Conservation (phyloP, 345 rosid species). For the Salix exigua region DNA sequence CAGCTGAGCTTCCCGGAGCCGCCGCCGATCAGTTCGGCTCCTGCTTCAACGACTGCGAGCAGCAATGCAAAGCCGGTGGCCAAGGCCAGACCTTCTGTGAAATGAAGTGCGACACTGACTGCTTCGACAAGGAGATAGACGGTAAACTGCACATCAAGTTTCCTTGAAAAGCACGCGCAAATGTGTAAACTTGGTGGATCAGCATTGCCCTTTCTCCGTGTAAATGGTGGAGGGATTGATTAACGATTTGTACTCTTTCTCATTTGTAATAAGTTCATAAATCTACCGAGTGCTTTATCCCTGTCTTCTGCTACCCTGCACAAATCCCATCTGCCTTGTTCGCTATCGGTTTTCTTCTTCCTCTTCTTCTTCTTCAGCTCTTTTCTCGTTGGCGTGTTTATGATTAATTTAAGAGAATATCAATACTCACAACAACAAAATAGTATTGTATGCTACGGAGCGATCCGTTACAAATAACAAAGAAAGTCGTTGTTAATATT, state of each 20-base stretch:
- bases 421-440: no score
- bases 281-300: not conserved
- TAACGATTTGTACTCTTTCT: not conserved
- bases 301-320: not conserved
- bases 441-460: no score
- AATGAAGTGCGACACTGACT: slow-evolving; percentile 37
- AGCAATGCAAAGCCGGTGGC: slow-evolving; percentile 12
- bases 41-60: slow-evolving; percentile 16
- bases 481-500: no score
- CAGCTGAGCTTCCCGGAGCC: not conserved
- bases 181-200: not conserved
- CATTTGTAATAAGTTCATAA: not conserved
- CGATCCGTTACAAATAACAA: no score
- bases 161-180: not conserved
- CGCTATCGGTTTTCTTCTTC: not conserved
- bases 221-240: not conserved
- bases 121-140: slow-evolving; percentile 14
- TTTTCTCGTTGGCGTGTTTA: no score
- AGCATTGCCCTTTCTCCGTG: not conserved
- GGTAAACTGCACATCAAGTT: slow-evolving; percentile 14
- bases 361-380: no score
- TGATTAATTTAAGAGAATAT: no score
- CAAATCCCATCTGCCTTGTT: not conserved
- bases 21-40: not conserved
- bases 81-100: slow-evolving; percentile 19